A percentile compares a stretch with the other conserved stretches of the same genome.
Evolutionary conservation across 2,329 filamentous ascomycete genomes (phyloP).

Genomic region (Neonectria faginata): DNA sequence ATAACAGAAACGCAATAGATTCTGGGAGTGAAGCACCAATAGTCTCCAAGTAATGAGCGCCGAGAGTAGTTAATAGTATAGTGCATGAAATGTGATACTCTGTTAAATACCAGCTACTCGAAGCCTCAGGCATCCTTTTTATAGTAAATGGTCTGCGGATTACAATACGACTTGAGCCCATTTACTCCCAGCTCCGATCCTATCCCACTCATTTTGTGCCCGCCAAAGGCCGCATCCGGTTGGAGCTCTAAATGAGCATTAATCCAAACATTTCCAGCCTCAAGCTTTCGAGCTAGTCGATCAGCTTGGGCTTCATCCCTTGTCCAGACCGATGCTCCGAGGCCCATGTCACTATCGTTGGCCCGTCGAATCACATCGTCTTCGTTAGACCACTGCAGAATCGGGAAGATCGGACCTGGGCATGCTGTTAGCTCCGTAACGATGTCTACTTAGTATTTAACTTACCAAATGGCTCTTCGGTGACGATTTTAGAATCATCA

Average conservation of each 20-base stretch:
- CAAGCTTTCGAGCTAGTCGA: conserved; percentile 62
- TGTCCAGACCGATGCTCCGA: conserved; percentile 68
- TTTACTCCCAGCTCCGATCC: conserved; percentile 30
- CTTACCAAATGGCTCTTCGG: conserved; percentile 60
- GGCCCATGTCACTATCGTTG: conserved; percentile 62
- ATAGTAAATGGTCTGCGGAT: conserved; percentile 20
- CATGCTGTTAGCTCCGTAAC: neutral
- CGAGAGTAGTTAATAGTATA: too few relatives aligned
- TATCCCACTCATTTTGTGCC: conserved; percentile 35
- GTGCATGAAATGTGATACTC: too few relatives aligned
- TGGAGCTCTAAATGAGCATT: conserved; percentile 50
- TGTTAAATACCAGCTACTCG: too few relatives aligned
- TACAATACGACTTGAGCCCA: conserved; percentile 28
- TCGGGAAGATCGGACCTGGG: conserved; percentile 63
- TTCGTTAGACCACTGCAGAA: conserved; percentile 69
- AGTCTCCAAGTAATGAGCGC: too few relatives aligned
- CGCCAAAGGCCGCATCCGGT: conserved; percentile 30
- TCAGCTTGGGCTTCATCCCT: conserved; percentile 61
- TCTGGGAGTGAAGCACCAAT: too few relatives aligned
- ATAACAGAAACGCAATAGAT: too few relatives aligned
- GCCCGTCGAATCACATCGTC: conserved; percentile 66
- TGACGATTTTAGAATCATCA: conserved; percentile 64
- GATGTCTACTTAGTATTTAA: neutral
- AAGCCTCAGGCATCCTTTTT: neutral
- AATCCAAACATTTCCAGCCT: conserved; percentile 69